Evolutionary conservation across 306 rosid species (phyloP), one percentile per base, ranked within the genome.

Genomic region (Trifolium subterraneum): DNA sequence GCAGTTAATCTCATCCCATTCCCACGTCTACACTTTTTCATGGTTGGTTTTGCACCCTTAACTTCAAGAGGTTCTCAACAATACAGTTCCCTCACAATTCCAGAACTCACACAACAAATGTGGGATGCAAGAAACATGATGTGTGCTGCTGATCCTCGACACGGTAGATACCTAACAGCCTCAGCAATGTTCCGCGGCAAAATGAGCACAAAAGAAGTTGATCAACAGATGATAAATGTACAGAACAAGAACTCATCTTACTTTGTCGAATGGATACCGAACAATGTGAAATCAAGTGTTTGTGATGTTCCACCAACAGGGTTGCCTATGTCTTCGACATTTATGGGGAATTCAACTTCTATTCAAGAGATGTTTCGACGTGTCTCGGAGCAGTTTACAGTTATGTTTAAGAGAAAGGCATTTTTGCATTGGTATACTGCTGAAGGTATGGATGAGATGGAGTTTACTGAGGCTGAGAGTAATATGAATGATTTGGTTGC

Each of bases 131-230:
- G 80, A 44, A 80, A 80, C 84, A 80, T 80, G 84, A 80, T 92
- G 91, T 92, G 97, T 25, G 97, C 97, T 0, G 97, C 97, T 0
- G 97, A 92, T 72, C 97, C 97, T 0, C 75, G 97, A 69, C 97
- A 92, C 4, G 97, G 96, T 0, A 80, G 97, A 13, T 92, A 90
- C 84, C 85, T 92, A 1, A 92, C 97, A 0, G 96, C 96, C 55
- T 92, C 97, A 0, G 96, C 97, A 0, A 86, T 92, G 92, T 92
- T 92, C 85, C 88, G 96, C 0, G 97, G 97, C 39, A 92, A 87
- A 75, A 92, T 92, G 97, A 90, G 93, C 87, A 90, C 98, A 5
- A 92, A 92, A 58, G 98, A 92, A 75, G 98, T 90, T 11, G 96
- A 80, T 23, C 69, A 80, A 71, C 84, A 80, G 23, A 75, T 80